A percentile compares a stretch with the other conserved stretches of the same genome.
These are phyloP conservation scores for Verticillium nonalfalfae DNA, from an alignment of 2,329 filamentous ascomycete genomes.

Conservation along the genomic window DNA sequence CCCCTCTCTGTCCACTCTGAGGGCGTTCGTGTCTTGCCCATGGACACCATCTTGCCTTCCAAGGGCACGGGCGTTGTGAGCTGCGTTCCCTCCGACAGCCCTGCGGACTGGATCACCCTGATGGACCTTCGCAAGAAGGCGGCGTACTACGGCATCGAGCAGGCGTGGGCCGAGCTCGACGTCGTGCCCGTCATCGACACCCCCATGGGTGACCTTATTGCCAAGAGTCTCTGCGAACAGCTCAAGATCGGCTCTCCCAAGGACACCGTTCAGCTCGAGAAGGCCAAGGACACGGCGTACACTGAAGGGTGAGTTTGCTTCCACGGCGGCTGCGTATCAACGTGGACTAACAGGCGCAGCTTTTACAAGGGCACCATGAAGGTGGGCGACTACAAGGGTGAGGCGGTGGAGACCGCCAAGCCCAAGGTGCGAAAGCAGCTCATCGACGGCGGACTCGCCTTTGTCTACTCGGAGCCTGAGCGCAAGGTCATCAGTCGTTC, in stretches of 20 bases:
- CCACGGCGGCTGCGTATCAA: not conserved
- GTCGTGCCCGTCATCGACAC: conserved; percentile 87
- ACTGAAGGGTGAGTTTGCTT: conserved; percentile 61
- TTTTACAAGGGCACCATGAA: conserved; percentile 94
- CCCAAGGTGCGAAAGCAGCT: conserved; percentile 75
- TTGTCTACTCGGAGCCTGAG: conserved; percentile 91
- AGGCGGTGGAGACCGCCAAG: conserved; percentile 82
- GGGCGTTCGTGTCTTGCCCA: conserved; percentile 83
- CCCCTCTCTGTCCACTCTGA: conserved; percentile 81
- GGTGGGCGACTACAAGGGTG: conserved; percentile 80
- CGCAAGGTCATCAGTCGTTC: conserved; percentile 82
- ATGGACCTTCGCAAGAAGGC: conserved; percentile 89
- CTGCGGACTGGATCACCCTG: conserved; percentile 89
- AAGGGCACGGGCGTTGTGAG: conserved; percentile 98
- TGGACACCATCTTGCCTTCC: conserved; percentile 85
- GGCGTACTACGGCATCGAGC: conserved; percentile 92
- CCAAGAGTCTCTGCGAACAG: conserved; percentile 78
- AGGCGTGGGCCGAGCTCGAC: conserved; percentile 91
- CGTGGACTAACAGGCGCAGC: not conserved
- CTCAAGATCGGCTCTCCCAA: conserved; percentile 97
- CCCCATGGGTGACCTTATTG: conserved; percentile 81
- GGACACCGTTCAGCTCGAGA: conserved; percentile 80
- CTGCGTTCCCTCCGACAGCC: conserved; percentile 90
- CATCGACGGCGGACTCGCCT: conserved; percentile 71
- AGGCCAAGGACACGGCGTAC: conserved; percentile 91